These are phyloP conservation scores for Desmodesmus armatus DNA, from an alignment of 139 green algal genomes.

Conservation along the genomic window DNA sequence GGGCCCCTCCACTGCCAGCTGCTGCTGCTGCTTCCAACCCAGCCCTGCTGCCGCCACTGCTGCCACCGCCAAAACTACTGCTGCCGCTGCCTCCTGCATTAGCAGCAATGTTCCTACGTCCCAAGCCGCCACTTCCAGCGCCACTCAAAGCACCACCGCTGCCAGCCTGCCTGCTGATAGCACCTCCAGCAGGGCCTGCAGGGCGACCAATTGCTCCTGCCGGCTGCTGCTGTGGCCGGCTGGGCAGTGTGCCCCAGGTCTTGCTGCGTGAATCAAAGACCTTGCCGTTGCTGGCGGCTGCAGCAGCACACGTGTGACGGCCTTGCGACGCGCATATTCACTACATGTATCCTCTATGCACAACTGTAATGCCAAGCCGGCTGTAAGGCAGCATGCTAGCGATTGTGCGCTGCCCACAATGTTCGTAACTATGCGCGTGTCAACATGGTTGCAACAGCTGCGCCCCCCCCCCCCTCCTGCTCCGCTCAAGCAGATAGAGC, in stretches of 20 bases:
- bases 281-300: constrained; percentile 35
- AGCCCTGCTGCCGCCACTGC: neutral
- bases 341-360: no score
- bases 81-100: neutral
- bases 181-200: no score
- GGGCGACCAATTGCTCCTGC: constrained; percentile 13
- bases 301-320: no score
- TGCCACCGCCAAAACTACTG: neutral
- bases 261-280: constrained; percentile 30
- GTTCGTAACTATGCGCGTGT: no score
- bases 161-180: neutral
- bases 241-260: constrained; percentile 27
- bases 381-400: no score
- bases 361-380: no score
- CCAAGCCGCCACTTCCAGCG: no score
- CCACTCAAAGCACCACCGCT: neutral
- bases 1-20: neutral
- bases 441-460: no score
- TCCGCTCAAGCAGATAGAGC: no score
- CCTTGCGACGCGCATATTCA: no score
- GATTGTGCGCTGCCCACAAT: no score
- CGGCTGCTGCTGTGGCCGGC: neutral
- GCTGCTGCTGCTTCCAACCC: neutral
- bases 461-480: no score
- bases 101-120: neutral